Percentiles rank a stretch among this genome's conserved stretches.
These are phyloP conservation scores for Apiotrichum mycotoxinovorans DNA, from an alignment of 1,284 basidiomycete species.

Conservation along the genomic window DNA sequence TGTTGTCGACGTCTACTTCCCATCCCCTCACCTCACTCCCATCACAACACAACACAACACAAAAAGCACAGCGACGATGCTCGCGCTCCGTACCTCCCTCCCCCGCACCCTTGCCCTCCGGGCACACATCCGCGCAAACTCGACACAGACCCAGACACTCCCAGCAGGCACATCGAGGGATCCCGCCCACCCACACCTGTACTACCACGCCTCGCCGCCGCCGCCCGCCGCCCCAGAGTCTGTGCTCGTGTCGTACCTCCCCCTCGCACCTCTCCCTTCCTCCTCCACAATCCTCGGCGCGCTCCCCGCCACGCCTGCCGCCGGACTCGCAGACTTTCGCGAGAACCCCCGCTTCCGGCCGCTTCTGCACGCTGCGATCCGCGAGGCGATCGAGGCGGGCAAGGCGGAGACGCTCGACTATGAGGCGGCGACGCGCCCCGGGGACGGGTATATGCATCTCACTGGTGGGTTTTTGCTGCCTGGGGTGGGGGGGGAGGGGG, in stretches of 20 bases:
- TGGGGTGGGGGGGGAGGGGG: background rate
- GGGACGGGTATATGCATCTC: constrained; percentile 49
- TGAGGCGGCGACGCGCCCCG: constrained; percentile 42
- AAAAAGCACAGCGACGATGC: background rate
- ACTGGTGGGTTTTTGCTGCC: constrained; percentile 33
- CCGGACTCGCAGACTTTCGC: constrained; percentile 34
- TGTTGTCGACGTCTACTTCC: no score
- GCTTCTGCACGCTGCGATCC: constrained; percentile 30
- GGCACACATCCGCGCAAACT: no score
- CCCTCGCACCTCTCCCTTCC: constrained; percentile 19
- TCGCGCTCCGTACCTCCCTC: background rate
- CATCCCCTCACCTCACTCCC: no score
- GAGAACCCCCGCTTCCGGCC: constrained; percentile 36
- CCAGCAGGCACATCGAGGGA: constrained; percentile 18
- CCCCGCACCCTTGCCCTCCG: background rate
- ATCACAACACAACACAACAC: no score
- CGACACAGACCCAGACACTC: background rate
- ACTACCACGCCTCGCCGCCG: constrained; percentile 32
- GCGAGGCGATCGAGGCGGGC: constrained; percentile 22
- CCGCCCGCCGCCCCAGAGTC: background rate
- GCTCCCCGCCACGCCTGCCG: constrained; percentile 30
- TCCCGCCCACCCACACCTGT: constrained; percentile 39
- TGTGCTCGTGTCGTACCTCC: constrained; percentile 37
- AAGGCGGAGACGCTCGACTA: constrained; percentile 30
- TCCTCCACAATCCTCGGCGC: constrained; percentile 31